A percentile compares a stretch with the other conserved stretches of the same genome.
These are phyloP conservation scores for Hanseniaspora singularis DNA, from an alignment of 805 yeast genomes.

Conservation along the genomic window DNA sequence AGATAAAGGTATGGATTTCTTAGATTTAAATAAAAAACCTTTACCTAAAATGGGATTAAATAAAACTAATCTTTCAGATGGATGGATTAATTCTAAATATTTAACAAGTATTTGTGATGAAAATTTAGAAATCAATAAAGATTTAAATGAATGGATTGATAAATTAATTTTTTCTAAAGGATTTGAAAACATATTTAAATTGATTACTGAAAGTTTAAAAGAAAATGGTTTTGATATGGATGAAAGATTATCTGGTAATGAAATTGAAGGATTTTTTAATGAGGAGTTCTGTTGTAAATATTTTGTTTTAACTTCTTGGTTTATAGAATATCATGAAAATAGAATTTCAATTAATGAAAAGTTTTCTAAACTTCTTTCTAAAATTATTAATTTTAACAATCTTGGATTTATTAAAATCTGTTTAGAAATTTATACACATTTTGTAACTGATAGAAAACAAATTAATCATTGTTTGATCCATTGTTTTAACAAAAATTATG, in stretches of 20 bases:
- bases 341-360: conserved; percentile 22
- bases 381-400: neutral
- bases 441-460: neutral
- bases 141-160: conserved; percentile 22
- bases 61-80: neutral
- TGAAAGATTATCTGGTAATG: neutral
- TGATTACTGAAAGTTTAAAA: neutral
- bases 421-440: neutral
- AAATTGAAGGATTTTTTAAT: neutral
- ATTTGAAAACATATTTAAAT: neutral
- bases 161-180: conserved; percentile 10
- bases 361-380: neutral
- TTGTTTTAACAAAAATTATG: conserved; percentile 7
- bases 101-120: conserved; percentile 25
- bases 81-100: conserved; percentile 7
- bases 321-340: conserved; percentile 50
- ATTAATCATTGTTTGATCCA: conserved; percentile 8
- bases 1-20: conserved; percentile 4
- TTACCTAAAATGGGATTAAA: conserved; percentile 1
- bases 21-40: conserved; percentile 6
- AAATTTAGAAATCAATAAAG: conserved; percentile 15
- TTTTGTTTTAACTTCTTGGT: conserved; percentile 60
- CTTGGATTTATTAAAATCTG: neutral
- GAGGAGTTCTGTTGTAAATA: conserved; percentile 30
- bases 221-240: conserved; percentile 1